phyloP scores from a whole-genome alignment of 306 rosid species.

The Ochetophila trinervis region DNA sequence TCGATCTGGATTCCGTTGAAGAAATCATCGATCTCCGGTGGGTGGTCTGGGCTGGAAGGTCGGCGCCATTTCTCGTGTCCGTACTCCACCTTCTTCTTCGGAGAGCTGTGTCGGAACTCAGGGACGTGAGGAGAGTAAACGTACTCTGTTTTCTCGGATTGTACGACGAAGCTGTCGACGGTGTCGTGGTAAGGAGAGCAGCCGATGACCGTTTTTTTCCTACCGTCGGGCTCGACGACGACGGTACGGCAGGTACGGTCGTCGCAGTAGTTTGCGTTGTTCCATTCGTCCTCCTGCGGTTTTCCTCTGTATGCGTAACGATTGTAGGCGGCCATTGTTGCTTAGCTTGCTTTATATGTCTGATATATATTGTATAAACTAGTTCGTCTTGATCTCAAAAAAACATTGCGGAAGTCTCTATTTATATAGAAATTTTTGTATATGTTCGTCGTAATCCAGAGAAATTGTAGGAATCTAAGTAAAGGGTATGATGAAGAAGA shows the following conservation, averaged over 20 bases:
- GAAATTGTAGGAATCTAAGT: too few species aligned
- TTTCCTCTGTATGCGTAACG: conserved; percentile 10
- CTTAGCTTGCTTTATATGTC: not conserved
- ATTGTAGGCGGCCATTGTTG: conserved; percentile 35
- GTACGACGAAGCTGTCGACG: conserved; percentile 10
- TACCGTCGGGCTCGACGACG: conserved; percentile 21
- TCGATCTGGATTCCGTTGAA: conserved; percentile 27
- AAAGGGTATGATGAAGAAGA: too few species aligned
- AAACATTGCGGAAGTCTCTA: too few species aligned
- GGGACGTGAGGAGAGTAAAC: conserved; percentile 5
- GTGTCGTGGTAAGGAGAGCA: conserved; percentile 2
- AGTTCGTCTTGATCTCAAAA: too few species aligned
- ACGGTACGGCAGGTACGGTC: conserved; percentile 9
- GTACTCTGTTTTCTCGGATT: conserved; percentile 24
- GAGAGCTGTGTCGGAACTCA: conserved; percentile 26
- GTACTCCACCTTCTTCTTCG: not conserved
- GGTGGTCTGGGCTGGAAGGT: conserved; percentile 22
- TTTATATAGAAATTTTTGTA: too few species aligned
- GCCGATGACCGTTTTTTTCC: not conserved
- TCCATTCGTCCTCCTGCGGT: conserved; percentile 14
- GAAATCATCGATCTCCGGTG: conserved; percentile 20
- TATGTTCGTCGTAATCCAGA: too few species aligned
- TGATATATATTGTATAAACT: too few species aligned
- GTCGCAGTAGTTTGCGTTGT: not conserved
- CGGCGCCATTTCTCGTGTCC: conserved; percentile 5